phyloP scores from a whole-genome alignment of 129 eudicot species.

The Mikania micrantha region DNA sequence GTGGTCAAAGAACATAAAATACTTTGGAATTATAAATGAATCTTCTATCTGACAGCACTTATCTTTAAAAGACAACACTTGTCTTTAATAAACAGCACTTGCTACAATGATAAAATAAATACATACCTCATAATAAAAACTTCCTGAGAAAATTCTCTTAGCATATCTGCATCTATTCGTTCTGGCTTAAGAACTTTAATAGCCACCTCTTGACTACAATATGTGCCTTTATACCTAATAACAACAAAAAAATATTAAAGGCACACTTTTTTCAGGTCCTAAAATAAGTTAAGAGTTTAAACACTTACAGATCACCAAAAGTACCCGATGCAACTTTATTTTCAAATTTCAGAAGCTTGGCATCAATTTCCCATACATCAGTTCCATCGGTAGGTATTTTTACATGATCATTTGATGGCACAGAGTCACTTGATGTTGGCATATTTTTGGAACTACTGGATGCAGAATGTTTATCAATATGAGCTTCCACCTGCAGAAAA shows the following conservation, averaged over 20 bases:
- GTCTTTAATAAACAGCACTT: too few species aligned
- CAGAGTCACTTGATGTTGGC: slow-evolving; percentile 9
- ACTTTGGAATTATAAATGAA: background rate
- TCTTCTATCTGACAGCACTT: background rate
- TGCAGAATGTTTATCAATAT: slow-evolving; percentile 20
- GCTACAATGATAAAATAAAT: slow-evolving; percentile 1
- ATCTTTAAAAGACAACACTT: too few species aligned
- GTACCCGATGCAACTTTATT: slow-evolving; percentile 70
- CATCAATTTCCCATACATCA: slow-evolving; percentile 78
- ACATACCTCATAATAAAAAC: slow-evolving; percentile 72
- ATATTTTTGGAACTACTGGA: slow-evolving; percentile 18
- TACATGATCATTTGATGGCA: slow-evolving; percentile 31
- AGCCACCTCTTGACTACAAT: slow-evolving; percentile 77
- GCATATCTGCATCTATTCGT: slow-evolving; percentile 53
- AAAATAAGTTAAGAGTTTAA: background rate
- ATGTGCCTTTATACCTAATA: slow-evolving; percentile 66
- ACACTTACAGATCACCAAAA: slow-evolving; percentile 72
- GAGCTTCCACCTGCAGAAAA: slow-evolving; percentile 32
- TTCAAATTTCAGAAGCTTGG: slow-evolving; percentile 45
- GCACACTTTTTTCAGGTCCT: background rate
- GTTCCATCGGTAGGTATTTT: slow-evolving; percentile 62
- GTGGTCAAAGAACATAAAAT: background rate
- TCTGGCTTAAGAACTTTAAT: slow-evolving; percentile 80
- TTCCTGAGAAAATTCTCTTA: slow-evolving; percentile 73
- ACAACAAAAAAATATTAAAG: slow-evolving; percentile 11